phyloP scores from a whole-genome alignment of 176 grass and related monocot genomes.

The Aegilops tauschii region DNA sequence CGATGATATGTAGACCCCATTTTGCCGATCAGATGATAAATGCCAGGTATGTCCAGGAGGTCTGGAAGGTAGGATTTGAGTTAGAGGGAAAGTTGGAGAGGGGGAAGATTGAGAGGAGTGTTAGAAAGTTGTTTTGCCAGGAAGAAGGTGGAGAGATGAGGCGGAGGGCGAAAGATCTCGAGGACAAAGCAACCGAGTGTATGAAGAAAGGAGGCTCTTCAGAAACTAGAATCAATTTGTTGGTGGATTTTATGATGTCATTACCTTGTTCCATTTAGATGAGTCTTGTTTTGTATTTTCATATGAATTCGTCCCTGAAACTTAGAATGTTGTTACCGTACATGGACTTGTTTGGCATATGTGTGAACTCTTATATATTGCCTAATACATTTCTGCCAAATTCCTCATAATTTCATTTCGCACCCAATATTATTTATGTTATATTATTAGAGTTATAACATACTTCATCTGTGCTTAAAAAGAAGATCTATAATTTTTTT shows the following conservation, averaged over 20 bases:
- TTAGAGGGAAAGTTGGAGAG: conserved; percentile 22
- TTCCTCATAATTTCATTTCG: neutral
- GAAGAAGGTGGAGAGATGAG: conserved; percentile 21
- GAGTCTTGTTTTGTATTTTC: neutral
- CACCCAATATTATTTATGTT: neutral
- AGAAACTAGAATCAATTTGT: neutral
- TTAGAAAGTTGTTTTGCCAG: neutral
- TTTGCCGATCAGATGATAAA: conserved; percentile 47
- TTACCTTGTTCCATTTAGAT: neutral
- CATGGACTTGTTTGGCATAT: neutral
- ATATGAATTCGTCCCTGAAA: neutral
- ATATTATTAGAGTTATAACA: no score
- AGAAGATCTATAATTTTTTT: no score
- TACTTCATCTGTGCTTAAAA: no score
- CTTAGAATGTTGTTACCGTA: neutral
- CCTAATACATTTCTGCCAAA: neutral
- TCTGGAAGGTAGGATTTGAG: conserved; percentile 37
- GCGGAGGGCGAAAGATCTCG: neutral
- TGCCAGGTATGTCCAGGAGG: conserved; percentile 26
- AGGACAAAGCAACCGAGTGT: neutral
- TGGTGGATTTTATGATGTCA: conserved; percentile 14
- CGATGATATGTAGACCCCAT: conserved; percentile 29
- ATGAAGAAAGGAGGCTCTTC: conserved; percentile 15
- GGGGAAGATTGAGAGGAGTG: neutral
- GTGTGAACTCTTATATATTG: neutral